These are phyloP conservation scores for Symbiodinium pilosum DNA, from an alignment of 73 alveolate species.

Conservation along the genomic window DNA sequence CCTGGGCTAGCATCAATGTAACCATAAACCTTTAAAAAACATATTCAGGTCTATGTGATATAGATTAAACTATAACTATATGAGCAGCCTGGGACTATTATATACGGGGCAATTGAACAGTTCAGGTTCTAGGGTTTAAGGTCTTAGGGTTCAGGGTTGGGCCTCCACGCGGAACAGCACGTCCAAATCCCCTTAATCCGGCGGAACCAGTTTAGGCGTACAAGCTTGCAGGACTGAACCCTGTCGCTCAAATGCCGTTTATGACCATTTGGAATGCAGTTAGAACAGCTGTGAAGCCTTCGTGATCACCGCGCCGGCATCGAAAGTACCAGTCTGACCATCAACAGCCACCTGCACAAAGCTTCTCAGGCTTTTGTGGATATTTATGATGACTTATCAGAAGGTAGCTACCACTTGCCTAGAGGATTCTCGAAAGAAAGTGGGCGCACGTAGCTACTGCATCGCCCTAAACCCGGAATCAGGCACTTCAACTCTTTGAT, in stretches of 20 bases:
- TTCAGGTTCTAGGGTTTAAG: background rate
- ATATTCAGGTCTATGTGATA: no score
- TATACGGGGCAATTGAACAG: no score
- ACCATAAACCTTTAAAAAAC: no score
- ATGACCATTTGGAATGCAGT: background rate
- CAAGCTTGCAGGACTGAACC: background rate
- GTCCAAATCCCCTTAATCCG: background rate
- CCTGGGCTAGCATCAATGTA: no score
- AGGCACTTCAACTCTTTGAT: no score
- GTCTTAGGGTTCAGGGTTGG: background rate
- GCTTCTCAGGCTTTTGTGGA: background rate
- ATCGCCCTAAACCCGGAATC: no score
- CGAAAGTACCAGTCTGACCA: constrained; percentile 30
- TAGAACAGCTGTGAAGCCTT: background rate
- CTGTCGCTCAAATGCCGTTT: background rate
- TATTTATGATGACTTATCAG: no score
- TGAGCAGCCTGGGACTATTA: no score
- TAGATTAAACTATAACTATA: no score
- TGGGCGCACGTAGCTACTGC: no score
- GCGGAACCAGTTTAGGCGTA: background rate
- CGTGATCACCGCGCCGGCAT: background rate
- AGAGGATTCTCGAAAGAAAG: no score
- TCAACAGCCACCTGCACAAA: constrained; percentile 25
- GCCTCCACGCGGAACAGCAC: background rate
- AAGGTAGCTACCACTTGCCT: no score